phyloP scores from a whole-genome alignment of 257 asterid species.

The Solanum tarapatanum region DNA sequence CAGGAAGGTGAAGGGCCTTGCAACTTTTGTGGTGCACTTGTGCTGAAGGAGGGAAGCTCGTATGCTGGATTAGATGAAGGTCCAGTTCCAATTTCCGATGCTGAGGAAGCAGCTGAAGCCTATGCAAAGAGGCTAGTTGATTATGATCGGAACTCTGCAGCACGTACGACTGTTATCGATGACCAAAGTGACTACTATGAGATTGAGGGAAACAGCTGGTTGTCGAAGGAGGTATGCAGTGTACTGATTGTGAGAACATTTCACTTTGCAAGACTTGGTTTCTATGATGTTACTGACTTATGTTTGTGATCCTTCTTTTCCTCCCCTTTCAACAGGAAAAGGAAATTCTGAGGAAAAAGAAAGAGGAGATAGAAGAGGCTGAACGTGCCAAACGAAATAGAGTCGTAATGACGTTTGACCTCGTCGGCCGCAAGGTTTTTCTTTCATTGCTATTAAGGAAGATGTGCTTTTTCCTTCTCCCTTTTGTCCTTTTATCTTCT shows the following conservation, averaged over 20 bases:
- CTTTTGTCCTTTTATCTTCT: neutral
- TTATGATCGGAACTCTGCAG: conserved; percentile 92
- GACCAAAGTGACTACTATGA: conserved; percentile 97
- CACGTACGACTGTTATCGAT: conserved; percentile 91
- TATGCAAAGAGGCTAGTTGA: conserved; percentile 93
- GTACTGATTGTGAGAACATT: neutral
- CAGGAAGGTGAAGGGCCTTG: conserved; percentile 99
- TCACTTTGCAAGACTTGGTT: neutral
- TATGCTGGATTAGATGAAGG: conserved; percentile 83
- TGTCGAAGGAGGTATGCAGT: conserved; percentile 60
- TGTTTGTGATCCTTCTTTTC: neutral
- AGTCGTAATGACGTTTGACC: conserved; percentile 79
- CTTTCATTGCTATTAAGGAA: neutral
- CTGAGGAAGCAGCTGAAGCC: conserved; percentile 87
- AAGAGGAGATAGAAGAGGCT: conserved; percentile 77
- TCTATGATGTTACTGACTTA: neutral
- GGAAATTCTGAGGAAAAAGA: conserved; percentile 66
- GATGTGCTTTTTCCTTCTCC: neutral
- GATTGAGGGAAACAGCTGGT: conserved; percentile 77
- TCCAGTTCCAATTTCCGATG: conserved; percentile 29
- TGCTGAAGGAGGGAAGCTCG: conserved; percentile 70
- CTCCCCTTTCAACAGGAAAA: conserved; percentile 49
- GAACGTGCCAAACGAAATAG: conserved; percentile 59
- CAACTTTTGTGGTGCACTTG: conserved; percentile 84
- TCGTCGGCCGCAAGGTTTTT: conserved; percentile 89